phyloP scores from a whole-genome alignment of 129 eudicot species.

The Heracleum sosnowskyi region DNA sequence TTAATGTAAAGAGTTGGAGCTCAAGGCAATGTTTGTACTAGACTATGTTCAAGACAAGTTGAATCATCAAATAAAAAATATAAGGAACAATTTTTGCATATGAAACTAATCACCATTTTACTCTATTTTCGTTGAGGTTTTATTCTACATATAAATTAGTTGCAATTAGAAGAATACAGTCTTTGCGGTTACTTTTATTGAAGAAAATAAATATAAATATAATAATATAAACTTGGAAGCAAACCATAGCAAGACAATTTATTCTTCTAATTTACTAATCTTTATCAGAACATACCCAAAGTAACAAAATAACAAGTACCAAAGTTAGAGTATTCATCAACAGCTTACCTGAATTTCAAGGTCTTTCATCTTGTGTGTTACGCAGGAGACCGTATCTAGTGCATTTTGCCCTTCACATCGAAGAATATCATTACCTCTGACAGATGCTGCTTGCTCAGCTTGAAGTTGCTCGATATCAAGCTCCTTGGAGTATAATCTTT shows the following conservation, averaged over 20 bases:
- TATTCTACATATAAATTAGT: background rate
- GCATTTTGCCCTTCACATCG: constrained; percentile 82
- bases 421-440: constrained; percentile 69
- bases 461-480: constrained; percentile 72
- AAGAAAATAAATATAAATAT: background rate
- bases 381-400: constrained; percentile 60
- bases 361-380: constrained; percentile 83
- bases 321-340: background rate
- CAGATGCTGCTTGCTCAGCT: constrained; percentile 85
- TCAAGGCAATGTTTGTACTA: no score
- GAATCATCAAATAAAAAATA: background rate
- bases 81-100: background rate
- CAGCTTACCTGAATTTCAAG: constrained; percentile 70
- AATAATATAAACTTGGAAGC: background rate
- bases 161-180: background rate
- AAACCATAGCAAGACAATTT: background rate
- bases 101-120: background rate
- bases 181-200: background rate
- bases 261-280: background rate
- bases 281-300: background rate
- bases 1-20: no score
- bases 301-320: background rate
- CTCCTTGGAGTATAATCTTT: constrained; percentile 64
- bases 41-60: background rate
- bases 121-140: background rate